phyloP scores from a whole-genome alignment of 2,329 filamentous ascomycete species.

The Parascedosporium putredinis region DNA sequence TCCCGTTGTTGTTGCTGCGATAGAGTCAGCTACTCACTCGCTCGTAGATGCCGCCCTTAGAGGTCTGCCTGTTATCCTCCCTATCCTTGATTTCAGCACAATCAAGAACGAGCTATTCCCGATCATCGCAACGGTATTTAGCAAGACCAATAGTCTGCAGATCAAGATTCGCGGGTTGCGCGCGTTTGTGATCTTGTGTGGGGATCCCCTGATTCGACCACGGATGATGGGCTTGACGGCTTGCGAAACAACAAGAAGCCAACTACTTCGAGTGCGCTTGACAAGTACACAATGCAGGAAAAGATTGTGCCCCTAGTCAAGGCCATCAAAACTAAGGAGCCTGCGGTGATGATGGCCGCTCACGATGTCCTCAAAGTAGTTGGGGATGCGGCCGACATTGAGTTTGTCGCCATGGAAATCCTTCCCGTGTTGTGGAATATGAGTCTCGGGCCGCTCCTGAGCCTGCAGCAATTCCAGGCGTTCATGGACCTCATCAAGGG shows the following conservation, averaged over 20 bases:
- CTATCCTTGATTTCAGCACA: slow-evolving; percentile 87
- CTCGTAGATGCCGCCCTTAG: slow-evolving; percentile 78
- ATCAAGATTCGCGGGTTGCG: slow-evolving; percentile 92
- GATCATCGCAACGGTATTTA: slow-evolving; percentile 80
- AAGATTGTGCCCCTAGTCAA: slow-evolving; percentile 87
- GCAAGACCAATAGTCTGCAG: slow-evolving; percentile 80
- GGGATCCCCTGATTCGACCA: slow-evolving; percentile 50
- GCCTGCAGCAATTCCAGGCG: slow-evolving; percentile 75
- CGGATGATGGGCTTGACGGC: slow-evolving; percentile 67
- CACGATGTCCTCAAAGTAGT: slow-evolving; percentile 77
- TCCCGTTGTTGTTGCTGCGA: slow-evolving; percentile 70
- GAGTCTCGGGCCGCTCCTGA: slow-evolving; percentile 78
- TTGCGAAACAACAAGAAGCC: slow-evolving; percentile 51
- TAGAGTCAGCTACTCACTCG: slow-evolving; percentile 82
- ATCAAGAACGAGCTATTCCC: slow-evolving; percentile 97
- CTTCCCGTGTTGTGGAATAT: slow-evolving; percentile 86
- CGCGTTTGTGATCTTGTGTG: slow-evolving; percentile 82
- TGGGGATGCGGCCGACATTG: slow-evolving; percentile 69
- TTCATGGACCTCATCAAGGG: slow-evolving; percentile 86
- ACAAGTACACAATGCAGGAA: slow-evolving; percentile 98
- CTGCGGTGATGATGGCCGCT: slow-evolving; percentile 91
- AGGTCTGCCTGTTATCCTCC: slow-evolving; percentile 68
- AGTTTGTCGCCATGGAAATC: slow-evolving; percentile 86
- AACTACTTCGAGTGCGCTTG: slow-evolving; percentile 55
- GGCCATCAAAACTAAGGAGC: slow-evolving; percentile 94